Evolutionary conservation across 192 early-diverging fungal genomes (phyloP), one percentile per base, ranked within the genome.

Genomic region (Coemansia sp.): DNA sequence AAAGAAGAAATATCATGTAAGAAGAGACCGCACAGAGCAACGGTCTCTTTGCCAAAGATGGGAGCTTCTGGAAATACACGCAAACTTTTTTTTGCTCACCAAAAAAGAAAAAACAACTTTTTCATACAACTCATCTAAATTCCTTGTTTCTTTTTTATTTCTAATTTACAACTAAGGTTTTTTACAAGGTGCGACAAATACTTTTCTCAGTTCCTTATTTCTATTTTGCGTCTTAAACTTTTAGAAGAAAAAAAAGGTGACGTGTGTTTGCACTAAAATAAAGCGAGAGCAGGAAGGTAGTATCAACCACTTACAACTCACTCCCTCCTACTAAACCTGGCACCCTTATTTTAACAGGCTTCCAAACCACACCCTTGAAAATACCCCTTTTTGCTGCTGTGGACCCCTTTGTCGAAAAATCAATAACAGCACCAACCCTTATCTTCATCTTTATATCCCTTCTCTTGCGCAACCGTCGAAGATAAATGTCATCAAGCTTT

Each of bases 51-150:
- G 9, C 39, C 39, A 46, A 46, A 46, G 39, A 14, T 17, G 17
- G 33, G 39, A 14, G 39, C 39, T 46, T 46, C 36, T 39, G 36
- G 39, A 46, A 17, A 14, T 46, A 27, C 27, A 27, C 17, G 10
- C 39, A 46, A 46, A 46, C 39, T 46, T 46, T 46, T 39, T 39
- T 46, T 46, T 46, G 51, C 57, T 59, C 7, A 11, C 30, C 29
- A n/a, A 29, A 53, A 63, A 30, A 39, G 11, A 59, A 59, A 32
- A 21, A 36, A 36, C 5, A 27, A 54, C 17, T 31, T 58, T 58
- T 58, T 58, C 21, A 57, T 36, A 10, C 33, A 17, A 30, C 54
- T 21, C 54, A 24, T 30, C 54, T 30, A 10, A n/a, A 59, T 32
- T 59, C 3, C 31, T 59, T 20, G 31, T 31, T 59, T 36, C 31